Percentiles rank a stretch among this genome's conserved stretches.
phyloP scores from a whole-genome alignment of 352 stramenopile species.

The Phytophthora macrochlamydospora region DNA sequence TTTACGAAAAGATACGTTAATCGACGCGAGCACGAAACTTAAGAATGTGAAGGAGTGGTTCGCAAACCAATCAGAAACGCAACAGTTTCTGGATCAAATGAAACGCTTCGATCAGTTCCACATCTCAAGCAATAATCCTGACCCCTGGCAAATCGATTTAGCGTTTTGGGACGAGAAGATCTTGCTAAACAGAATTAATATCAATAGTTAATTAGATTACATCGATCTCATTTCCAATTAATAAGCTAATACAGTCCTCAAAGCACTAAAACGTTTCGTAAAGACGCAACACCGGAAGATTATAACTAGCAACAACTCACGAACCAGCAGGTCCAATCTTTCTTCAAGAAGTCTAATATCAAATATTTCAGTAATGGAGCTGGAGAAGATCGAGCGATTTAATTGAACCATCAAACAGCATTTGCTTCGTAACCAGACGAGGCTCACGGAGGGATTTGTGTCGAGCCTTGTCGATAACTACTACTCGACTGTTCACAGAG shows the following conservation, averaged over 20 bases:
- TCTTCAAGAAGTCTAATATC: background rate
- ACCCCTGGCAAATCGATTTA: background rate
- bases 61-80: background rate
- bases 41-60: background rate
- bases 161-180: background rate
- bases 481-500: conserved; percentile 12
- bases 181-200: background rate
- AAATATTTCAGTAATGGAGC: conserved; percentile 15
- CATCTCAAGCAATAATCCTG: background rate
- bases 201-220: background rate
- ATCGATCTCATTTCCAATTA: conserved; percentile 6
- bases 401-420: conserved; percentile 20
- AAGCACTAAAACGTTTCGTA: conserved; percentile 3
- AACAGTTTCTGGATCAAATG: background rate
- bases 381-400: conserved; percentile 30
- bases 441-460: background rate
- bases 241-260: conserved; percentile 6
- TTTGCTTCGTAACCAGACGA: background rate
- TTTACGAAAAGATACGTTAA: background rate
- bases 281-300: too few species aligned
- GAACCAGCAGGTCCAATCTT: too few species aligned
- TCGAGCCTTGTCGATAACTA: conserved; percentile 13
- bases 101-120: background rate
- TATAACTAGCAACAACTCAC: too few species aligned
- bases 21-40: background rate